phyloP scores from a whole-genome alignment of 352 stramenopile species.

The Globisporangium parvum region DNA sequence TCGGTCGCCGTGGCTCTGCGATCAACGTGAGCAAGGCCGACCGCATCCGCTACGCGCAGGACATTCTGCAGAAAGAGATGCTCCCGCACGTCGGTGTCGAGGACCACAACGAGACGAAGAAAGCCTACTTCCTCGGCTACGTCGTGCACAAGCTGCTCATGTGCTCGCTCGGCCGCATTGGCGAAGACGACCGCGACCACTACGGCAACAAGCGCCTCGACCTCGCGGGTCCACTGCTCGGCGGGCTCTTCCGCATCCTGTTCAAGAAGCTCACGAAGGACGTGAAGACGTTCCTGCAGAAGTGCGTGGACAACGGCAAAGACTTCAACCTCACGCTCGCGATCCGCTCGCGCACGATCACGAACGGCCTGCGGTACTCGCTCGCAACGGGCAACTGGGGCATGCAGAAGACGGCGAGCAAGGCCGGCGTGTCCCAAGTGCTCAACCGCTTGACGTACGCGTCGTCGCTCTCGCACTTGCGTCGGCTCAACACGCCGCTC shows the following conservation, averaged over 20 bases:
- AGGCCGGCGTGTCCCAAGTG: slow-evolving; percentile 99
- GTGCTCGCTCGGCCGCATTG: slow-evolving; percentile 95
- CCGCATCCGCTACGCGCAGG: slow-evolving; percentile 97
- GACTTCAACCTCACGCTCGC: slow-evolving; percentile 97
- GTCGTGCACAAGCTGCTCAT: slow-evolving; percentile 99
- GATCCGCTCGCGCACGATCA: slow-evolving; percentile 98
- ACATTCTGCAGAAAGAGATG: slow-evolving; percentile 99
- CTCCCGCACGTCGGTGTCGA: slow-evolving; percentile 98
- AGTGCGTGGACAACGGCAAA: slow-evolving; percentile 89
- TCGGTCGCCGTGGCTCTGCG: slow-evolving; percentile 93
- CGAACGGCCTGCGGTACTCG: slow-evolving; percentile 98
- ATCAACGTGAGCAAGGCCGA: slow-evolving; percentile 96
- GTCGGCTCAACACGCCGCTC: slow-evolving; percentile 98
- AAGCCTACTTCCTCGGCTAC: slow-evolving; percentile 98
- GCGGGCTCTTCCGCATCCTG: slow-evolving; percentile 96
- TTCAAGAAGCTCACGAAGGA: slow-evolving; percentile 99
- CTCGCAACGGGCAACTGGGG: slow-evolving; percentile 99
- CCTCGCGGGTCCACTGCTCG: slow-evolving; percentile 96
- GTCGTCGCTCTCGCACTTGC: slow-evolving; percentile 97
- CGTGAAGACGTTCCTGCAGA: slow-evolving; percentile 92
- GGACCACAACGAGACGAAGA: slow-evolving; percentile 97
- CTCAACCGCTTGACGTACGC: slow-evolving; percentile 99
- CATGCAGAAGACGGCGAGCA: slow-evolving; percentile 91
- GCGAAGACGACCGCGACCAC: slow-evolving; percentile 99
- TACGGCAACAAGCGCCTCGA: slow-evolving; percentile 99